phyloP scores from a whole-genome alignment of 2,329 filamentous ascomycete species.

The Cordyceps fumosorosea region DNA sequence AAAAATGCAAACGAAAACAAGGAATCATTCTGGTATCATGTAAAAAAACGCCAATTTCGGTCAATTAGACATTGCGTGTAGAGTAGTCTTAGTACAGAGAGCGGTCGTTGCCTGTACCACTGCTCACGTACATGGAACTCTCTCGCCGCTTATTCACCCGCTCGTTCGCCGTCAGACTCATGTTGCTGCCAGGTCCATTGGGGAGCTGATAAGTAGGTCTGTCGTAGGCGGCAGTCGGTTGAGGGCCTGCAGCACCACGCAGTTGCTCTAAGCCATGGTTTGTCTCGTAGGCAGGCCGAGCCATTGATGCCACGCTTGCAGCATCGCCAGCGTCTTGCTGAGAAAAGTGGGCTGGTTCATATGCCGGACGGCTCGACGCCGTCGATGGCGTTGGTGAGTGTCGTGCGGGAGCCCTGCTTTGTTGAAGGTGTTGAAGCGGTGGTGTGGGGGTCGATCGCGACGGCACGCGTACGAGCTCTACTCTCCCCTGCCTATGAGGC shows the following conservation, averaged over 20 bases:
- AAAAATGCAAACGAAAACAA: not conserved
- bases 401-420: slow-evolving; percentile 25
- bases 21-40: slow-evolving; percentile 8
- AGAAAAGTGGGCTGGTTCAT: slow-evolving; percentile 38
- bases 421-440: slow-evolving; percentile 29
- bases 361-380: slow-evolving; percentile 24
- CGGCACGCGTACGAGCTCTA: slow-evolving; percentile 24
- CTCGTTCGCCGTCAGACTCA: slow-evolving; percentile 25
- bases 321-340: slow-evolving; percentile 24
- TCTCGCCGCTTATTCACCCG: slow-evolving; percentile 44
- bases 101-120: slow-evolving; percentile 13
- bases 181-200: slow-evolving; percentile 17
- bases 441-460: slow-evolving; percentile 42
- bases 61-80: not conserved
- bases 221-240: slow-evolving; percentile 30
- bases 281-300: slow-evolving; percentile 40
- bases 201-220: slow-evolving; percentile 28
- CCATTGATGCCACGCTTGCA: slow-evolving; percentile 24
- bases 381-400: slow-evolving; percentile 40
- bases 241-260: slow-evolving; percentile 10
- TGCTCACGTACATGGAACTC: slow-evolving; percentile 52
- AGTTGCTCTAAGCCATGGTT: slow-evolving; percentile 25
- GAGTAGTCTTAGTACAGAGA: not conserved
- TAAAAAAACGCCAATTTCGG: not conserved
- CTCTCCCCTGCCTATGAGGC: slow-evolving; percentile 38